These are phyloP conservation scores for Fusarium oxysporum DNA, from an alignment of 2,329 filamentous ascomycete species.

Conservation along the genomic window DNA sequence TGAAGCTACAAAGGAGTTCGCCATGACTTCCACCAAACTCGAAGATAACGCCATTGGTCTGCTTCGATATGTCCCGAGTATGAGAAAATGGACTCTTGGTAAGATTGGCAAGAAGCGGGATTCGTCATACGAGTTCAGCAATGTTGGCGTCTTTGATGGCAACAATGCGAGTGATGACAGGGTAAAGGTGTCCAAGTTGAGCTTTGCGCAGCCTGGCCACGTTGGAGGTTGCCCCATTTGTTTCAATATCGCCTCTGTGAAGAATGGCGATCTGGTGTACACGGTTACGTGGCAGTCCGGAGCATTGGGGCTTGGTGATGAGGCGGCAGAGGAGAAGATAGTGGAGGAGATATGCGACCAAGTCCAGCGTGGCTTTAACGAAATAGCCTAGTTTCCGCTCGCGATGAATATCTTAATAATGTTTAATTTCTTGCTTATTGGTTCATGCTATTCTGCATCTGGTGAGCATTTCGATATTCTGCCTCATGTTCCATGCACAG, in stretches of 20 bases:
- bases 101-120: slow-evolving; percentile 40
- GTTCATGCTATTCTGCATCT: background rate
- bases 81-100: slow-evolving; percentile 37
- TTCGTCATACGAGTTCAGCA: slow-evolving; percentile 41
- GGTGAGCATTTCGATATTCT: slow-evolving; percentile 2
- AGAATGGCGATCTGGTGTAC: slow-evolving; percentile 34
- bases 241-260: slow-evolving; percentile 40
- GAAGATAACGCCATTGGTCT: slow-evolving; percentile 37
- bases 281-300: slow-evolving; percentile 43
- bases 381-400: slow-evolving; percentile 4
- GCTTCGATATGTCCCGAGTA: slow-evolving; percentile 38
- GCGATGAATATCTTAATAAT: background rate
- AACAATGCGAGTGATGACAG: background rate
- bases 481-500: slow-evolving; percentile 1
- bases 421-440: background rate
- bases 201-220: slow-evolving; percentile 42
- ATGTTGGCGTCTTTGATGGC: slow-evolving; percentile 35
- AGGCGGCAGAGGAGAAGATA: slow-evolving; percentile 29
- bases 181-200: slow-evolving; percentile 30
- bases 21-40: slow-evolving; percentile 18
- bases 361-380: slow-evolving; percentile 27
- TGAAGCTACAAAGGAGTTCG: slow-evolving; percentile 26
- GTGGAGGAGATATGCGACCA: slow-evolving; percentile 35
- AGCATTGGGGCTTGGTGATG: slow-evolving; percentile 34
- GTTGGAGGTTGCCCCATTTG: slow-evolving; percentile 29